Base-by-base conservation (phyloP, 441 rosid genomes). In the Pelargonium myrrhifolium region DNA sequence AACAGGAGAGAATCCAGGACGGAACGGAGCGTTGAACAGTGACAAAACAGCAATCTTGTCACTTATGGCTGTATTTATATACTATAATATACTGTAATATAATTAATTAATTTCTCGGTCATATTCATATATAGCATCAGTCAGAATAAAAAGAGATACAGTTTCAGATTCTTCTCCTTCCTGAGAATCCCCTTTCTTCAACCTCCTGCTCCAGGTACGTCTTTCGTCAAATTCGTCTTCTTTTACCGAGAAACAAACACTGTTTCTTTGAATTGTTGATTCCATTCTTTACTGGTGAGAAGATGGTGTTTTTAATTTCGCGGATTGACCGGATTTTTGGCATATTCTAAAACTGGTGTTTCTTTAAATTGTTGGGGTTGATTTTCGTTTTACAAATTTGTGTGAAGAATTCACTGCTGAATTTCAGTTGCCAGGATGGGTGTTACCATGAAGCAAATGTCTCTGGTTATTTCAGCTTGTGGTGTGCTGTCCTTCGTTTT, bases 401-500 rank as follows among this genome's bases (percentile, higher is more conserved):
- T 51, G 22, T 15, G 58, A 51, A 51, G 58, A 51, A 51, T 8
- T 51, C 7, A n/a, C 9, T 14, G 6, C 56, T 49, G 0, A 12
- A 49, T 49, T n/a, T 58, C n/a, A 21, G 35, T 63, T 63, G 58
- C 10, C 63, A 61, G 70, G 17, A 91, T 91, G 97, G 89, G 88
- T 70, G 74, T 85, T 64, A 81, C 85, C 39, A 77, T 94, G 74
- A 86, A 77, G 73, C 89, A 79, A 28, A 90, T 84, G 88, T 75
- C 96, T 62, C 65, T 87, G 24, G 70, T 87, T 14, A 86, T 91
- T 37, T 81, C 84, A 1, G 65, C 78, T 28, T 75, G 87, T 45
- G 99, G 99, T 22, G 68, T 80, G 2, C 14, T 87, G 56, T 91
- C 99, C 9, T 91, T 91, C 80, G 3, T 89, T 20, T 83, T 85